These are phyloP conservation scores for Pseudoscleropodium purum DNA, from an alignment of 225 moss, liverwort and hornwort genomes.

Conservation along the genomic window DNA sequence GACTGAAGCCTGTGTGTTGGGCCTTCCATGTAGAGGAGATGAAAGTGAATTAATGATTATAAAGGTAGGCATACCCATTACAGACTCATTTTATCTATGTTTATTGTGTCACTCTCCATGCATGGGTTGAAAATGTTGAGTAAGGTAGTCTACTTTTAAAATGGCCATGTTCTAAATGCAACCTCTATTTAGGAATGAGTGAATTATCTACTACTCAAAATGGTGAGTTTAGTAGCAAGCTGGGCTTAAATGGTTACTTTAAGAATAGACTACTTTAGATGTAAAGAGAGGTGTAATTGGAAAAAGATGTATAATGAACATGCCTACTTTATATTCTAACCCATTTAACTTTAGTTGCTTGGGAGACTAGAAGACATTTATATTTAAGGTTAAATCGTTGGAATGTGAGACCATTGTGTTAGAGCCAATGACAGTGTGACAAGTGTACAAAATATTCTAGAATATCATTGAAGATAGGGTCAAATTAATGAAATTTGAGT, in stretches of 20 bases:
- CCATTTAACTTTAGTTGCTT: not conserved
- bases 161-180: too few relatives aligned
- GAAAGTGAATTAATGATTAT: not conserved
- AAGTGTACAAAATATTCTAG: not conserved
- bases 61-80: not conserved
- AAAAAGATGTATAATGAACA: not conserved
- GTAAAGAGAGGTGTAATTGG: too few relatives aligned
- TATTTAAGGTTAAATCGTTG: not conserved
- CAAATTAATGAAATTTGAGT: not conserved
- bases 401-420: not conserved
- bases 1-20: too few relatives aligned
- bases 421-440: not conserved
- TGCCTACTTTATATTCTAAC: not conserved
- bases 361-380: not conserved
- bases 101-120: too few relatives aligned
- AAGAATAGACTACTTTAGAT: not conserved
- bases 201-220: too few relatives aligned
- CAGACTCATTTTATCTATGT: not conserved
- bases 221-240: too few relatives aligned
- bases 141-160: too few relatives aligned
- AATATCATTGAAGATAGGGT: not conserved
- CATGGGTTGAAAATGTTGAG: not conserved
- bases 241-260: too few relatives aligned
- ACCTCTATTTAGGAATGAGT: too few relatives aligned
- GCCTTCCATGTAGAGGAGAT: too few relatives aligned